Conservation (phyloP, 805 yeast species). For the Wickerhamiella nectarea region DNA sequence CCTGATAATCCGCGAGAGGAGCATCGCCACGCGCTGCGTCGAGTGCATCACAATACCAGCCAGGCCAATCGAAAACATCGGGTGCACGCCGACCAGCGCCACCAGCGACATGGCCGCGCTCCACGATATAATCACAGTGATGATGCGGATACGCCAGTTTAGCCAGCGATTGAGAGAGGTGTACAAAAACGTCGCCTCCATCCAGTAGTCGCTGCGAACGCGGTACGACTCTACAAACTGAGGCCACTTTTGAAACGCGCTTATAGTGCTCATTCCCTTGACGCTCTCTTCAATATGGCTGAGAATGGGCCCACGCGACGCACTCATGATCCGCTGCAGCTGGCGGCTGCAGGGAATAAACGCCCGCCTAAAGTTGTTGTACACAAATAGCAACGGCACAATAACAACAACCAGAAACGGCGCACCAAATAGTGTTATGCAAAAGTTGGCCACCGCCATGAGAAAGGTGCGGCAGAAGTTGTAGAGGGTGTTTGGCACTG, state of each 20-base stretch:
- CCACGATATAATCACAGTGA: constrained; percentile 69
- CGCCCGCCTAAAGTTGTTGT: constrained; percentile 46
- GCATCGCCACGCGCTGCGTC: constrained; percentile 69
- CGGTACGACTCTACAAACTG: constrained; percentile 39
- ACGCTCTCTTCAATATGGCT: constrained; percentile 66
- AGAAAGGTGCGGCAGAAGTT: constrained; percentile 25
- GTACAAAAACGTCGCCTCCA: constrained; percentile 45
- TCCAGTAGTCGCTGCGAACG: constrained; percentile 22
- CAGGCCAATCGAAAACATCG: constrained; percentile 70
- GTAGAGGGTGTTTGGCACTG: constrained; percentile 29
- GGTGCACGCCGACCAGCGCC: constrained; percentile 32
- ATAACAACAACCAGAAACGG: constrained; percentile 68
- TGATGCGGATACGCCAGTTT: constrained; percentile 79
- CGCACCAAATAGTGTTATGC: constrained; percentile 66
- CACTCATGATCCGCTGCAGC: constrained; percentile 48
- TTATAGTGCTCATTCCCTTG: constrained; percentile 53
- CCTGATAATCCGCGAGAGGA: constrained; percentile 78
- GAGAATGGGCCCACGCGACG: constrained; percentile 55
- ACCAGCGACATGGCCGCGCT: constrained; percentile 66
- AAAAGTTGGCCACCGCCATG: constrained; percentile 40
- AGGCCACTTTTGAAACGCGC: constrained; percentile 46
- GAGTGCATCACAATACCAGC: constrained; percentile 82
- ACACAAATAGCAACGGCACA: constrained; percentile 45
- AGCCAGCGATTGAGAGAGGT: constrained; percentile 41
- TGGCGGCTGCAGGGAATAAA: constrained; percentile 56